Percentiles rank a stretch among this genome's conserved stretches.
phyloP scores from a whole-genome alignment of 352 stramenopile species.

The Phytopythium delawarense region DNA sequence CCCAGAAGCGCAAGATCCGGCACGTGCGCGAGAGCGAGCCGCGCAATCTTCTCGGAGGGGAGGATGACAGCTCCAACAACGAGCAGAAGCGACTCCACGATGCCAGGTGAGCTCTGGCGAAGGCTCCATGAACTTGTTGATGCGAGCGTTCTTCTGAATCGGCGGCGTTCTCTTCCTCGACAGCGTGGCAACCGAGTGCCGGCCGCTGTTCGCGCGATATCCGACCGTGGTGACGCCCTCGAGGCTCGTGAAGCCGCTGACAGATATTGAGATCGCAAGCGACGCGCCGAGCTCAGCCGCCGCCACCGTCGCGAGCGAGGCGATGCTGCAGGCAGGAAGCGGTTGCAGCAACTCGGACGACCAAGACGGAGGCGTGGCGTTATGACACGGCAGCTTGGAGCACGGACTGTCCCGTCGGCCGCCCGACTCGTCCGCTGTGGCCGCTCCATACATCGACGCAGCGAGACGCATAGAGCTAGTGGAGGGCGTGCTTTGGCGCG shows the following conservation, averaged over 20 bases:
- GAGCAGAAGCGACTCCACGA: slow-evolving; percentile 63
- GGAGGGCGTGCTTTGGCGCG: too few species aligned
- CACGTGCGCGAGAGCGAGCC: slow-evolving; percentile 35
- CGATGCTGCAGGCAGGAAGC: too few species aligned
- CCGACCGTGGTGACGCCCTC: slow-evolving; percentile 38
- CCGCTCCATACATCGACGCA: too few species aligned
- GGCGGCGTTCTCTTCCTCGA: not conserved
- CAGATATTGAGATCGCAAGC: slow-evolving; percentile 45
- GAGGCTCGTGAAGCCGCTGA: slow-evolving; percentile 51
- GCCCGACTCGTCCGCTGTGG: too few species aligned
- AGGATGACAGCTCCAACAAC: slow-evolving; percentile 26
- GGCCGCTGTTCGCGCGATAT: not conserved
- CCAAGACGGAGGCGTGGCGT: not conserved
- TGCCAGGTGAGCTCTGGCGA: slow-evolving; percentile 17
- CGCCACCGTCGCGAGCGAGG: not conserved
- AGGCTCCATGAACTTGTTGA: not conserved
- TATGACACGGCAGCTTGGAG: not conserved
- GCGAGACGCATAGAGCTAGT: too few species aligned
- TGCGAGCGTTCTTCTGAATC: not conserved
- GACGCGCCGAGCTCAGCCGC: not conserved
- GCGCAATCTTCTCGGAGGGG: slow-evolving; percentile 26
- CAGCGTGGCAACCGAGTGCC: slow-evolving; percentile 4
- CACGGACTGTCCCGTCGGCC: too few species aligned
- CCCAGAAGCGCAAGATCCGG: slow-evolving; percentile 69
- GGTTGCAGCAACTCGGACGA: not conserved